These are phyloP conservation scores for Debaryomyces sp. DNA, from an alignment of 1,139 yeast species.

Conservation along the genomic window DNA sequence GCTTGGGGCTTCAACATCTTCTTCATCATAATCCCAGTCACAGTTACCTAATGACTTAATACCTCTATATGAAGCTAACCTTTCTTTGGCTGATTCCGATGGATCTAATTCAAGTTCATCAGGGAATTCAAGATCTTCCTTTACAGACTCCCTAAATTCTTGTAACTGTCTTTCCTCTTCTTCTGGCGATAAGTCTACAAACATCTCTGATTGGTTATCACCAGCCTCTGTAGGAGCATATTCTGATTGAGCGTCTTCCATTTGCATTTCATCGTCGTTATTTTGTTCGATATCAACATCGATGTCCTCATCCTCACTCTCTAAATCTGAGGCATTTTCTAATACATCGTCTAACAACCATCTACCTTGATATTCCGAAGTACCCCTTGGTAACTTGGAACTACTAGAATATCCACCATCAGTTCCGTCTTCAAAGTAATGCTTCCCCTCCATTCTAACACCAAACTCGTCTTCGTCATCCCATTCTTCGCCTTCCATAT, in stretches of 20 bases:
- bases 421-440: constrained; percentile 54
- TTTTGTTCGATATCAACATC: constrained; percentile 40
- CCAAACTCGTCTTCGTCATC: constrained; percentile 54
- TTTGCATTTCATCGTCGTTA: constrained; percentile 31
- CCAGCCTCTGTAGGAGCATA: constrained; percentile 39
- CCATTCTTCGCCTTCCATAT: constrained; percentile 50
- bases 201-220: constrained; percentile 58
- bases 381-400: constrained; percentile 74
- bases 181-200: constrained; percentile 74
- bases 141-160: constrained; percentile 67
- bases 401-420: constrained; percentile 26
- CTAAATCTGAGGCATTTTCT: constrained; percentile 54
- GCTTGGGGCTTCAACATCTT: constrained; percentile 72
- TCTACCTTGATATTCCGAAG: constrained; percentile 91
- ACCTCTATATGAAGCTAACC: constrained; percentile 80
- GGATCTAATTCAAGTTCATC: constrained; percentile 92
- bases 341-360: constrained; percentile 75
- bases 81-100: constrained; percentile 69
- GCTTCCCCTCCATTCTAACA: constrained; percentile 72
- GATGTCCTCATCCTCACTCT: constrained; percentile 47
- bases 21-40: constrained; percentile 87
- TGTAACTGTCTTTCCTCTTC: constrained; percentile 81
- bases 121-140: constrained; percentile 90
- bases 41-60: constrained; percentile 79
- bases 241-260: constrained; percentile 18